These are phyloP conservation scores for Cicer chorassanicum DNA, from an alignment of 306 rosid species.

Conservation along the genomic window DNA sequence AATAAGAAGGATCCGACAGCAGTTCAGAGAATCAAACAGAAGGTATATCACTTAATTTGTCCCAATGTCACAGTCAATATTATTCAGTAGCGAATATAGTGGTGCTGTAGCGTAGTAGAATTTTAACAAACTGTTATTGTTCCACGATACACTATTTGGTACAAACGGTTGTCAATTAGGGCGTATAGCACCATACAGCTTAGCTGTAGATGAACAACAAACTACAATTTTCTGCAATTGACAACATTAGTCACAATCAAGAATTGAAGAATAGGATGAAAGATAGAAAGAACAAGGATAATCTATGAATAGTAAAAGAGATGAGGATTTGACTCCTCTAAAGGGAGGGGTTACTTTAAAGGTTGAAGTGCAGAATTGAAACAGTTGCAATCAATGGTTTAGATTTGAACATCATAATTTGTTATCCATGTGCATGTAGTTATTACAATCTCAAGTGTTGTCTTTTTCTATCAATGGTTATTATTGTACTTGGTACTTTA, in stretches of 20 bases:
- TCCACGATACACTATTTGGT: too few species aligned
- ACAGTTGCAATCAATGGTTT: neutral
- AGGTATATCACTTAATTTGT: constrained; percentile 58
- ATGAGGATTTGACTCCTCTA: neutral
- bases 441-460: constrained; percentile 1
- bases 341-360: neutral
- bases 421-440: neutral
- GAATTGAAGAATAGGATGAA: constrained; percentile 9
- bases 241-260: neutral
- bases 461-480: constrained; percentile 20
- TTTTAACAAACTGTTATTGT: too few species aligned
- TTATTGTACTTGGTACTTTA: neutral
- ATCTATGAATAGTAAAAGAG: neutral
- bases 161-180: too few species aligned
- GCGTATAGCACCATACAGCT: too few species aligned
- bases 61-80: neutral
- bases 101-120: too few species aligned
- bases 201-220: too few species aligned
- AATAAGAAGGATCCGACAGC: constrained; percentile 93
- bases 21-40: constrained; percentile 86
- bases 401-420: neutral
- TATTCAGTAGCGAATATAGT: too few species aligned
- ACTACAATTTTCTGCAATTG: too few species aligned
- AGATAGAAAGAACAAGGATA: neutral
- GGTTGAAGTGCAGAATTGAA: constrained; percentile 16